These are phyloP conservation scores for Breynia disticha DNA, from an alignment of 441 rosid species.

Conservation along the genomic window DNA sequence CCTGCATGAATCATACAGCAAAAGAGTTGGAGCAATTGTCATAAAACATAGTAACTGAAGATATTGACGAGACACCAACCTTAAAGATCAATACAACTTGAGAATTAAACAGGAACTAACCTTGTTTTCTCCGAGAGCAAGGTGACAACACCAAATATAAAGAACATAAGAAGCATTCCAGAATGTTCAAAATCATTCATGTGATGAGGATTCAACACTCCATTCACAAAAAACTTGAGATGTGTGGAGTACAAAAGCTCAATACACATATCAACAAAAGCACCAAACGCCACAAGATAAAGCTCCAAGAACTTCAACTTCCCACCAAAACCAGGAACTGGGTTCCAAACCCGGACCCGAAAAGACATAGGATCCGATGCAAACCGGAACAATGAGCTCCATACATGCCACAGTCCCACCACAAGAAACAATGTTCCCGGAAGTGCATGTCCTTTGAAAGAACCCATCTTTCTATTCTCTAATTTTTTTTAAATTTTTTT, in stretches of 20 bases:
- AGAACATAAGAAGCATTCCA: conserved; percentile 96
- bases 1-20: conserved; percentile 24
- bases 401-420: conserved; percentile 79
- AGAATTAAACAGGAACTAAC: conserved; percentile 22
- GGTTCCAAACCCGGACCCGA: conserved; percentile 77
- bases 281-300: conserved; percentile 56
- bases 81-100: not conserved
- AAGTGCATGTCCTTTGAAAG: conserved; percentile 83
- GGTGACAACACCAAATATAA: conserved; percentile 58
- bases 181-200: conserved; percentile 92
- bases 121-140: conserved; percentile 75
- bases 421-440: conserved; percentile 76
- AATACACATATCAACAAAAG: conserved; percentile 69
- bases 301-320: conserved; percentile 75
- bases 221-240: conserved; percentile 67
- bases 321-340: conserved; percentile 73
- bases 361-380: conserved; percentile 55
- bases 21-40: not conserved
- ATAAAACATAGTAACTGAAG: not conserved
- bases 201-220: conserved; percentile 77
- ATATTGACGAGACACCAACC: too few species aligned
- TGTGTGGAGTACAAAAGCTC: conserved; percentile 91
- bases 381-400: conserved; percentile 60
- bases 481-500: too few species aligned
- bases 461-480: conserved; percentile 43